Conservation (phyloP, 2,329 filamentous ascomycete species). For the Chaetoscypha palmicola region DNA sequence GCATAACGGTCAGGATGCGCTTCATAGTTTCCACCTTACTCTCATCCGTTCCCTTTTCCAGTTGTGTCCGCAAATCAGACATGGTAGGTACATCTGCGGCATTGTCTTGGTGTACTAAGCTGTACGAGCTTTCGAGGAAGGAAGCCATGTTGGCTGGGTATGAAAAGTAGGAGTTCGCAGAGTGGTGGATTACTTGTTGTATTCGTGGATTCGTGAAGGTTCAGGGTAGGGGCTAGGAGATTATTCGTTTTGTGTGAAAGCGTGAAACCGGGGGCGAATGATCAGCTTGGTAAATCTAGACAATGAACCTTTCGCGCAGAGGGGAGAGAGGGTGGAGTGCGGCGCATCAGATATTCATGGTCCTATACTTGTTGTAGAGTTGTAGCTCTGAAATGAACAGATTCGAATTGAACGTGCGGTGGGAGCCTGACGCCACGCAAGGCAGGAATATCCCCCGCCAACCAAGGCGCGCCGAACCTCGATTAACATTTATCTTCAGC, state of each 20-base stretch:
- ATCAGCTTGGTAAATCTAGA: conserved; percentile 6
- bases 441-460: conserved; percentile 9
- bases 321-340: conserved; percentile 15
- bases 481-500: conserved; percentile 16
- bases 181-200: conserved; percentile 18
- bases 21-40: conserved; percentile 94
- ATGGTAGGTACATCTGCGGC: conserved; percentile 82
- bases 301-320: conserved; percentile 16
- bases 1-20: conserved; percentile 92
- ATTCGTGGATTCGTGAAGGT: no score
- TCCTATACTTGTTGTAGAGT: conserved; percentile 8
- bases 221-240: no score
- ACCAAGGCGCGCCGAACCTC: neutral
- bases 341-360: conserved; percentile 26
- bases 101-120: conserved; percentile 96
- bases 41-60: conserved; percentile 92
- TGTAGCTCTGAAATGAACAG: conserved; percentile 15
- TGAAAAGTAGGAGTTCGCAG: conserved; percentile 14
- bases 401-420: conserved; percentile 14
- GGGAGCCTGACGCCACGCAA: conserved; percentile 11
- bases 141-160: conserved; percentile 67
- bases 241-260: no score
- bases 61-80: conserved; percentile 84
- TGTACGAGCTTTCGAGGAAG: conserved; percentile 93
- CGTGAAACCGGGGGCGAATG: conserved; percentile 13